These are phyloP conservation scores for Fusarium burgessii DNA, from an alignment of 2,329 filamentous ascomycete species.

Conservation along the genomic window DNA sequence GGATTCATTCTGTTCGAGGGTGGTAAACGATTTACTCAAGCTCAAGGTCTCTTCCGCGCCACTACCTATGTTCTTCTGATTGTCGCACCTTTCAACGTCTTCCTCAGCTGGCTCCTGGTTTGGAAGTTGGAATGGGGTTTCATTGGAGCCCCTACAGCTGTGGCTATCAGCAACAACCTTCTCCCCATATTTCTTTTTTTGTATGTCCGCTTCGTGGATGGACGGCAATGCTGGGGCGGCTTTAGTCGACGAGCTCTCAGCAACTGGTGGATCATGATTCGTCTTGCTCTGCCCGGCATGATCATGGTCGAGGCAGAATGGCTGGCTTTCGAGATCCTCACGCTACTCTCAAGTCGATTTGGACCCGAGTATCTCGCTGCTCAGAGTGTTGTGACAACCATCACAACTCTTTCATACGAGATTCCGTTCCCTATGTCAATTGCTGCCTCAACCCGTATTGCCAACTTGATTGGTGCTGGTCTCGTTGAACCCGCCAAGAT, in stretches of 20 bases:
- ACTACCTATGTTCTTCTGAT: conserved; percentile 82
- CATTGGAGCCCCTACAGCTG: conserved; percentile 83
- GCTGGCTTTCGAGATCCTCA: conserved; percentile 91
- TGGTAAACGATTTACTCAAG: conserved; percentile 84
- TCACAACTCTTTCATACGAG: conserved; percentile 86
- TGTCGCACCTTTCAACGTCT: conserved; percentile 80
- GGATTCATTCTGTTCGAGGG: conserved; percentile 82
- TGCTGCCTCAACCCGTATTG: conserved; percentile 87
- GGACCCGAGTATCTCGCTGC: conserved; percentile 85
- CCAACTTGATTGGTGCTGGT: conserved; percentile 90
- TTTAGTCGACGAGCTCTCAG: conserved; percentile 76
- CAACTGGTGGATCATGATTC: conserved; percentile 87
- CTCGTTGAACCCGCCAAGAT: conserved; percentile 84
- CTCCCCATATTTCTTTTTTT: conserved; percentile 81
- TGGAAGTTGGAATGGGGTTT: conserved; percentile 79
- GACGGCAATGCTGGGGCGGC: conserved; percentile 85
- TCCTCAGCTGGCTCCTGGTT: conserved; percentile 83
- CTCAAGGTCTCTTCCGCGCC: conserved; percentile 83
- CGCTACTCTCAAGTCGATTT: conserved; percentile 83
- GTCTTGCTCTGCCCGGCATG: conserved; percentile 87
- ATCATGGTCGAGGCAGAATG: conserved; percentile 96
- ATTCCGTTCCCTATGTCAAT: conserved; percentile 93
- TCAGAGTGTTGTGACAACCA: conserved; percentile 84
- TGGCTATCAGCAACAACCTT: conserved; percentile 81
- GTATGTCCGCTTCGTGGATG: conserved; percentile 80